Evolutionary conservation across 176 grass and related monocot genomes (phyloP).

Genomic region (Otatea glauca): DNA sequence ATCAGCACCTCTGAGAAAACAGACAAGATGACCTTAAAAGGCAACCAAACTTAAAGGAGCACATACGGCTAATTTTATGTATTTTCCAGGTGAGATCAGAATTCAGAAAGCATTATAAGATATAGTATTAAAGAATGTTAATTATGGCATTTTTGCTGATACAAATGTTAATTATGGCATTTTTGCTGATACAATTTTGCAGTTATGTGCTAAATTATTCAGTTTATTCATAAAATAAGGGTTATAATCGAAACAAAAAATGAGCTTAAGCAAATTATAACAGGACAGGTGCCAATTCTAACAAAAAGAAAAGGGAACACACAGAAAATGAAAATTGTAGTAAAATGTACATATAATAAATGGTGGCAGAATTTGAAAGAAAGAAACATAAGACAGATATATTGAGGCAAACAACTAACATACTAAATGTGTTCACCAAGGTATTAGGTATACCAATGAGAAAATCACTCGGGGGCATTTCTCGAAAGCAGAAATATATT

Average conservation of each 20-base stretch:
- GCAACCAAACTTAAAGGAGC: not conserved
- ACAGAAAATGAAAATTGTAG: conserved; percentile 3
- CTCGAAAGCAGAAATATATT: not conserved
- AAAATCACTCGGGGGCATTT: conserved; percentile 26
- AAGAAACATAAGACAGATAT: not conserved
- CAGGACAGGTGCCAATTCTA: conserved; percentile 13
- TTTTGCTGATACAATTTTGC: not conserved
- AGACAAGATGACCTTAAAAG: conserved; percentile 11
- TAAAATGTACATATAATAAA: conserved; percentile 16
- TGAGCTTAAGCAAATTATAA: conserved; percentile 12
- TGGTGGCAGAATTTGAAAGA: conserved; percentile 5
- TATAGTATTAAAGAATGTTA: not conserved
- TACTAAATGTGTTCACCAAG: conserved; percentile 19
- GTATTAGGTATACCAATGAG: conserved; percentile 10
- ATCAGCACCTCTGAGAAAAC: not conserved
- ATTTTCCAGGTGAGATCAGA: not conserved
- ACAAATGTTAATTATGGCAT: too few species aligned
- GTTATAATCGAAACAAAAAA: conserved; percentile 9
- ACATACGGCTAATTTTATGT: not conserved
- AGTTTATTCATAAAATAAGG: conserved; percentile 29
- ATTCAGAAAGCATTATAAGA: conserved; percentile 14
- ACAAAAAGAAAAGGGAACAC: conserved; percentile 20
- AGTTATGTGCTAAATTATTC: not conserved
- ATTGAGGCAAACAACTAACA: not conserved
- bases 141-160: not conserved